Conservation (phyloP, 2,329 filamentous ascomycete genomes). For the Paramyrothecium roridum region DNA sequence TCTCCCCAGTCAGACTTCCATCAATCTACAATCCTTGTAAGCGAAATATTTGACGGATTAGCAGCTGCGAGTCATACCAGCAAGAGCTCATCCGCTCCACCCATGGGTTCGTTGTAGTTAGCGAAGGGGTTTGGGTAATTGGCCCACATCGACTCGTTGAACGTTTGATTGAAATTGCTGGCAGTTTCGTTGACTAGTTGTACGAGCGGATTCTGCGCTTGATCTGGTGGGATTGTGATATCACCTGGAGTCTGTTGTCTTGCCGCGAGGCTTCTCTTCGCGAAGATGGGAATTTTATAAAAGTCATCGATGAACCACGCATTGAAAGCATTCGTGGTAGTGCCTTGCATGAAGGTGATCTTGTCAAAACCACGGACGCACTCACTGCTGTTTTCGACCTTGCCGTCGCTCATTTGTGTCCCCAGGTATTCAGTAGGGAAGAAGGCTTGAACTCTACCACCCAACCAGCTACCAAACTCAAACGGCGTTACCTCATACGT, state of each 20-base stretch:
- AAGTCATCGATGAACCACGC: constrained; percentile 21
- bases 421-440: constrained; percentile 23
- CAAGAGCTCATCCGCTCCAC: constrained; percentile 17
- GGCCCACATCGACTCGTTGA: constrained; percentile 26
- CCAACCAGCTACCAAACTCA: constrained; percentile 28
- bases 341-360: constrained; percentile 24
- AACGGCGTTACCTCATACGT: constrained; percentile 28
- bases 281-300: constrained; percentile 18
- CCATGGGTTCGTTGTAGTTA: constrained; percentile 21
- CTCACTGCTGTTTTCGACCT: constrained; percentile 16
- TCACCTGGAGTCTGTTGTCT: constrained; percentile 9
- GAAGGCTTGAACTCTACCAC: constrained; percentile 22
- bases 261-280: constrained; percentile 12
- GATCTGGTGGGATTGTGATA: constrained; percentile 11
- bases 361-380: constrained; percentile 28
- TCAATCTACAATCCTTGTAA: constrained; percentile 15
- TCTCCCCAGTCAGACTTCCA: constrained; percentile 25
- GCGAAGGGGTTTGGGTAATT: constrained; percentile 27
- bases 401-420: constrained; percentile 21
- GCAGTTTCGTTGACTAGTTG: constrained; percentile 17
- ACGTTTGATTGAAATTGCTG: constrained; percentile 18
- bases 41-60: not conserved
- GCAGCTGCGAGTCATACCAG: constrained; percentile 9
- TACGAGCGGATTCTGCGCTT: constrained; percentile 16
- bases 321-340: constrained; percentile 21